These are phyloP conservation scores for Yamadazyma ubonensis DNA, from an alignment of 805 yeast genomes.

Conservation along the genomic window DNA sequence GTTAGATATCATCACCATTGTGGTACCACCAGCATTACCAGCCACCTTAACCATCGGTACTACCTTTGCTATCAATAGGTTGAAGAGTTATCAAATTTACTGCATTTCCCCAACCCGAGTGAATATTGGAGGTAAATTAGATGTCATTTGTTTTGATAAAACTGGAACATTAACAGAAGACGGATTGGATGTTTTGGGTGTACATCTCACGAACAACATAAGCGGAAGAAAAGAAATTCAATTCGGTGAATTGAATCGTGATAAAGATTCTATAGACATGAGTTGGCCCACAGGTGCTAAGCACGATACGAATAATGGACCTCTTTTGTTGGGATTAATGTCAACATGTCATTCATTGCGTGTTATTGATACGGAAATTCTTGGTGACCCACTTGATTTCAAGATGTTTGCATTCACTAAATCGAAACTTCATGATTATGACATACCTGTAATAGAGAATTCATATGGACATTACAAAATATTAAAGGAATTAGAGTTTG, in stretches of 20 bases:
- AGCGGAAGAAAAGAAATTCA: constrained; percentile 39
- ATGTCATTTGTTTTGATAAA: constrained; percentile 89
- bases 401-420: constrained; percentile 91
- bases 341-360: constrained; percentile 87
- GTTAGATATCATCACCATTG: constrained; percentile 90
- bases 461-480: constrained; percentile 29
- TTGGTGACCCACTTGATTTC: constrained; percentile 92
- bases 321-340: constrained; percentile 44
- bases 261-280: constrained; percentile 7
- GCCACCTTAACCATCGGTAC: constrained; percentile 97
- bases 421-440: constrained; percentile 55
- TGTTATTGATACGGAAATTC: constrained; percentile 68
- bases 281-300: constrained; percentile 9
- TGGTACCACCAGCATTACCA: constrained; percentile 98
- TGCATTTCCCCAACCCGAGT: constrained; percentile 95
- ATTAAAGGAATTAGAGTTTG: constrained; percentile 70
- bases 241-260: constrained; percentile 28
- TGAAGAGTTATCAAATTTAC: constrained; percentile 63
- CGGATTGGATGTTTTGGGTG: constrained; percentile 81
- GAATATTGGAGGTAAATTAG: constrained; percentile 93
- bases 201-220: constrained; percentile 44
- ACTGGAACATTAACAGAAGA: constrained; percentile 98
- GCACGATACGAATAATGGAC: constrained; percentile 31
- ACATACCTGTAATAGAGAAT: constrained; percentile 16
- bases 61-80: constrained; percentile 79